Evolutionary conservation across 495 filamentous ascomycete species (phyloP).

Genomic region (Penicillium taxi): DNA sequence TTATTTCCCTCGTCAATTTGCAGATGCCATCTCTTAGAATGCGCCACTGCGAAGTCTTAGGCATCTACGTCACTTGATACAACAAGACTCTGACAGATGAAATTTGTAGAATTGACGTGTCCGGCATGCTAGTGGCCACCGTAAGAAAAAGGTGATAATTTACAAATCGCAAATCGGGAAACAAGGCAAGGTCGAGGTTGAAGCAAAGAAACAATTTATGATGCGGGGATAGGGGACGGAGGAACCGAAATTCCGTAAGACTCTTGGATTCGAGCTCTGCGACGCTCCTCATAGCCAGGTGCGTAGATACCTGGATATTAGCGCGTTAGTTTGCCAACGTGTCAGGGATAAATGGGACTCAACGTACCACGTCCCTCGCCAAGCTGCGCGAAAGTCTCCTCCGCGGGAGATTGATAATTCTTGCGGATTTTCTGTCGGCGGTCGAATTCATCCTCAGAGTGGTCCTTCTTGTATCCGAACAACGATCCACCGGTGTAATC

Average conservation of each 20-base stretch:
- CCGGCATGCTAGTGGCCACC: constrained; percentile 29
- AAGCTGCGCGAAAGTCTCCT: constrained; percentile 72
- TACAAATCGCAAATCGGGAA: constrained; percentile 31
- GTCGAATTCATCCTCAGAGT: constrained; percentile 67
- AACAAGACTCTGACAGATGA: constrained; percentile 13
- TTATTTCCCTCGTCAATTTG: background rate
- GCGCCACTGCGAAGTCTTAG: background rate
- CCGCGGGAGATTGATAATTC: constrained; percentile 64
- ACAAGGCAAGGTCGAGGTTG: constrained; percentile 11
- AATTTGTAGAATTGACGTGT: constrained; percentile 19
- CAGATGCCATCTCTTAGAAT: background rate
- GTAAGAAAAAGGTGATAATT: constrained; percentile 36
- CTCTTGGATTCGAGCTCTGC: constrained; percentile 75
- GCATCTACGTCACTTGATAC: constrained; percentile 4
- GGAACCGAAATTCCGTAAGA: constrained; percentile 83
- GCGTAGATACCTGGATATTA: constrained; percentile 60
- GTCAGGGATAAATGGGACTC: constrained; percentile 2
- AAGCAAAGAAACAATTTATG: constrained; percentile 23
- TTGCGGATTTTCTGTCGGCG: constrained; percentile 68
- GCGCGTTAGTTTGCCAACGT: background rate
- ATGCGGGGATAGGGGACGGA: constrained; percentile 31
- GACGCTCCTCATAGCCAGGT: constrained; percentile 80
- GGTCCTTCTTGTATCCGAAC: constrained; percentile 49
- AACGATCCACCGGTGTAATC: constrained; percentile 69
- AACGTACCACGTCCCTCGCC: constrained; percentile 84